Evolutionary conservation across 1,284 basidiomycete genomes (phyloP), one percentile per base, ranked within the genome.

Genomic region (Sanghuangporus sanghuang): DNA sequence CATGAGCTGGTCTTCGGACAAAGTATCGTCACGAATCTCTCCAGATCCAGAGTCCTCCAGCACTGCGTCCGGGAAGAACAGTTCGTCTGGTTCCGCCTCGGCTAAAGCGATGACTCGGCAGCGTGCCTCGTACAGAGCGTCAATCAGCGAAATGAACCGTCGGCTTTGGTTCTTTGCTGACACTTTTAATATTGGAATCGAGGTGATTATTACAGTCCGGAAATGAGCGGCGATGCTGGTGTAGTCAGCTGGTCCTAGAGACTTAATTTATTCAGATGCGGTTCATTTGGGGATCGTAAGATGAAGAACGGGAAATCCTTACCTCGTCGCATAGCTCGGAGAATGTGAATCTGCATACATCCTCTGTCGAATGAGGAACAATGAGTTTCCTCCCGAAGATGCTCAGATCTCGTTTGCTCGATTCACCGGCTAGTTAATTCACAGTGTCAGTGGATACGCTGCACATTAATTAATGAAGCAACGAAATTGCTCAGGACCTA

Each of bases 191-290:
- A 85, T 68, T 0, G 87, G 87, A 18, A 90, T 80, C 40, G 81
- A 75, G 55, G 84, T 83, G 60, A 91, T 78, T 66, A 84, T 78
- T 61, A 90, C 74, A 0, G 83, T 86, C 62, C 79, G 77, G 68
- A 80, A 88, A 1, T 77, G 80, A 0, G 83, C 83, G 0, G 85
- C 83, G 8, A 91, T 73, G 0, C 85, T 83, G 48, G 89, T 76
- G 71, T 90, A 91, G 72, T 91, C 88, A 8, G 88, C 89, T 1
- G 87, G 80, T 0, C 88, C 88, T 0, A 90, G 76, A 0, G 87
- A 79, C 77, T 84, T 66, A 7, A 36, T 54, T 16, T 18, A 9
- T 7, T n/a, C 16, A n/a, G 44, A n/a, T 16, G 16, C 21, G 21
- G 21, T n/a, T n/a, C 3, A n/a, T 7, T 7, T 46, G 7, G 16